phyloP scores from a whole-genome alignment of 2,329 filamentous ascomycete genomes.

The Pseudophaeomoniella oleicola region DNA sequence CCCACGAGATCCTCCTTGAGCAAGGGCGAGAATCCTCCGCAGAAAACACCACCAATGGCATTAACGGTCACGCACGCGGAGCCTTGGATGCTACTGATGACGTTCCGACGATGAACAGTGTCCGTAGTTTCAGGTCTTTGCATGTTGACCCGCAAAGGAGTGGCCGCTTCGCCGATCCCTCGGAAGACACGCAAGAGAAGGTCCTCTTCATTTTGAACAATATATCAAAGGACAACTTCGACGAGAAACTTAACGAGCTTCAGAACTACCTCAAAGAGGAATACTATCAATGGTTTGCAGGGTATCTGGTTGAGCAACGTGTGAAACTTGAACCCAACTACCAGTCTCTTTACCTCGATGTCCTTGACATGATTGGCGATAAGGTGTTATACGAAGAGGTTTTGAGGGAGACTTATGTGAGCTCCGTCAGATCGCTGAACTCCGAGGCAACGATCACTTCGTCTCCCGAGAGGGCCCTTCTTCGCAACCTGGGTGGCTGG shows the following conservation, averaged over 20 bases:
- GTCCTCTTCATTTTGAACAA: slow-evolving; percentile 96
- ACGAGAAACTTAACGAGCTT: slow-evolving; percentile 70
- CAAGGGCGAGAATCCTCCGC: slow-evolving; percentile 44
- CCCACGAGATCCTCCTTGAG: slow-evolving; percentile 63
- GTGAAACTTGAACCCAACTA: slow-evolving; percentile 97
- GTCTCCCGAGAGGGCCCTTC: slow-evolving; percentile 59
- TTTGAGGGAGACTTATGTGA: slow-evolving; percentile 82
- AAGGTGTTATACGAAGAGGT: slow-evolving; percentile 72
- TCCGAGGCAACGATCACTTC: slow-evolving; percentile 76
- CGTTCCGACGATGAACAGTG: slow-evolving; percentile 17
- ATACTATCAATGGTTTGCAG: slow-evolving; percentile 93
- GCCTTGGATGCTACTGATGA: slow-evolving; percentile 42
- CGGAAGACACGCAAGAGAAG: slow-evolving; percentile 75
- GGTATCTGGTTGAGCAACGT: slow-evolving; percentile 85
- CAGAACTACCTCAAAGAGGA: slow-evolving; percentile 62
- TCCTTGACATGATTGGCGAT: slow-evolving; percentile 71
- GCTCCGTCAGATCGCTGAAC: slow-evolving; percentile 75
- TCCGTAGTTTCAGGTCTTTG: slow-evolving; percentile 63
- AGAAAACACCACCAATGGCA: slow-evolving; percentile 32
- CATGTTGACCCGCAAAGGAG: slow-evolving; percentile 55
- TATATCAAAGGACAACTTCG: slow-evolving; percentile 76
- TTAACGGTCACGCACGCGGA: slow-evolving; percentile 19
- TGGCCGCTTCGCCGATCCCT: slow-evolving; percentile 63
- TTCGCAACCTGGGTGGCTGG: slow-evolving; percentile 92
- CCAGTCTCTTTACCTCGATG: slow-evolving; percentile 79